phyloP scores from a whole-genome alignment of 768 basidiomycete species.

The Hypholoma sublateritium region DNA sequence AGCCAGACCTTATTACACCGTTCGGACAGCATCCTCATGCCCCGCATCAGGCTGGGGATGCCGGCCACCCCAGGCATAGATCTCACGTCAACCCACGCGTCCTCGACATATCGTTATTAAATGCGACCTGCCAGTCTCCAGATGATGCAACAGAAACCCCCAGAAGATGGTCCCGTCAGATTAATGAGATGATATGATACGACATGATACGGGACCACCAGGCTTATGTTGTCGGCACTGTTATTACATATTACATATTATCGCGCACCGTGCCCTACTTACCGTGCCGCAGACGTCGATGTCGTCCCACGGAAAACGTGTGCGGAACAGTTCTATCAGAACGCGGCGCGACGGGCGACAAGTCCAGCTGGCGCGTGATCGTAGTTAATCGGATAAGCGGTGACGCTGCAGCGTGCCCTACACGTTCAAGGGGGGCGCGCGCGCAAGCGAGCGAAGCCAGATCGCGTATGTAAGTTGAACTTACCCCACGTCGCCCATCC shows the following conservation, averaged over 20 bases:
- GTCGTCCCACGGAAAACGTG: not conserved
- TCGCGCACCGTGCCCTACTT: not conserved
- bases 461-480: too few relatives aligned
- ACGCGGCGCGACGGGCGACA: not conserved
- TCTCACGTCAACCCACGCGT: too few relatives aligned
- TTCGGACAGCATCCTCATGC: too few relatives aligned
- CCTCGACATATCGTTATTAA: too few relatives aligned
- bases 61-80: too few relatives aligned
- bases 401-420: constrained; percentile 9
- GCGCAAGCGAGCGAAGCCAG: not conserved
- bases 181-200: too few relatives aligned
- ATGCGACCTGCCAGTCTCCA: too few relatives aligned
- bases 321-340: constrained; percentile 2
- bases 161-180: too few relatives aligned
- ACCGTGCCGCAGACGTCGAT: not conserved
- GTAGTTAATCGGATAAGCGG: not conserved
- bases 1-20: too few relatives aligned
- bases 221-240: not conserved
- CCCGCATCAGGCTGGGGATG: too few relatives aligned
- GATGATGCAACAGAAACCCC: too few relatives aligned
- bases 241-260: not conserved
- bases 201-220: not conserved
- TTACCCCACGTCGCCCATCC: too few relatives aligned
- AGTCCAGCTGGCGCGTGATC: not conserved
- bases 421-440: constrained; percentile 20